Conservation (phyloP, 2,329 filamentous ascomycete genomes). For the Aureobasidium sp. region DNA sequence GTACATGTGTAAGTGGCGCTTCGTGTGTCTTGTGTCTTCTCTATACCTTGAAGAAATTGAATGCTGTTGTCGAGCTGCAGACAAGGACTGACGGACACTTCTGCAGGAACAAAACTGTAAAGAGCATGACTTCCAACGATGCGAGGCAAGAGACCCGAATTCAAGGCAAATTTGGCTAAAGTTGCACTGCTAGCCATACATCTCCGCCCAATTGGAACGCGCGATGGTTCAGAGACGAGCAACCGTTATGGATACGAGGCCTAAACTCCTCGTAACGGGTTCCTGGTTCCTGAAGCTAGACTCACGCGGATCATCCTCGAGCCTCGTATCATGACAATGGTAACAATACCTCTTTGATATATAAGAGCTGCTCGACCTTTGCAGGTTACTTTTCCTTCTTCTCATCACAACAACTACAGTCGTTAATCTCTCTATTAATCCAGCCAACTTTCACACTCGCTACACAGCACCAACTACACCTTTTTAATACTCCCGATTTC, state of each 20-base stretch:
- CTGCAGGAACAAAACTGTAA: constrained; percentile 8
- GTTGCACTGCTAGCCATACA: neutral
- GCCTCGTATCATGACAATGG: neutral
- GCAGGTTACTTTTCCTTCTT: neutral
- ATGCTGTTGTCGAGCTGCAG: neutral
- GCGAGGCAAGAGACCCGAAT: neutral
- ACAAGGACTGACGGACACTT: neutral
- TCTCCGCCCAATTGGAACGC: neutral
- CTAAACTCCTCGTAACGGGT: neutral
- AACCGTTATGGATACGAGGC: constrained; percentile 10
- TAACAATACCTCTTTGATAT: neutral
- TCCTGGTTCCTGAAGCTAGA: constrained; percentile 8
- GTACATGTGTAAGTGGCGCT: neutral
- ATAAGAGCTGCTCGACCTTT: neutral
- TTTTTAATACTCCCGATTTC: constrained; percentile 1
- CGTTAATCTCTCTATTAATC: neutral
- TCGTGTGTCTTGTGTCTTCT: neutral
- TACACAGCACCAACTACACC: neutral
- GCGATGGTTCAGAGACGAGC: neutral
- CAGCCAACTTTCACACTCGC: constrained; percentile 4
- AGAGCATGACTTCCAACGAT: neutral
- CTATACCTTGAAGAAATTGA: neutral
- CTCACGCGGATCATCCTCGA: neutral
- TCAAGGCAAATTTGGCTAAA: neutral
- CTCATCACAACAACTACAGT: neutral